A percentile compares a stretch with the other conserved stretches of the same genome.
These are phyloP conservation scores for Cubamyces lactineus DNA, from an alignment of 768 basidiomycete species.

Conservation along the genomic window DNA sequence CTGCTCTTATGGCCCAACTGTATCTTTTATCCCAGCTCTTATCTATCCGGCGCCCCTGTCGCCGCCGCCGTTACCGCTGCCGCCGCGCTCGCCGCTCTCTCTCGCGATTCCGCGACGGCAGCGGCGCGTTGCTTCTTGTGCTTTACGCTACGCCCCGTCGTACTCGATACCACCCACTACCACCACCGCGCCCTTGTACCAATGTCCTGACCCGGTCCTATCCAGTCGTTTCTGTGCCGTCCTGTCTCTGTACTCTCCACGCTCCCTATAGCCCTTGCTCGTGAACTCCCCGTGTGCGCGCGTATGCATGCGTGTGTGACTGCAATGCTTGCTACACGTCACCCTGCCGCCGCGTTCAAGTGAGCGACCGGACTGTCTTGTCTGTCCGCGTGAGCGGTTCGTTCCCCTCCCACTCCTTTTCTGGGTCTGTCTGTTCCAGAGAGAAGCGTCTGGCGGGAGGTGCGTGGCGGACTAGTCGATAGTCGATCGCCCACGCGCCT, in stretches of 20 bases:
- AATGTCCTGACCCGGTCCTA: constrained; percentile 6
- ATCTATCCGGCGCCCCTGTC: constrained; percentile 6
- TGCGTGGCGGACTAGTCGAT: constrained; percentile 7
- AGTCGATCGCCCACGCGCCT: not conserved
- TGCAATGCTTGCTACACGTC: too few relatives aligned
- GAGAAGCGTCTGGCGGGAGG: not conserved
- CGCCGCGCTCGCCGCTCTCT: constrained; percentile 1
- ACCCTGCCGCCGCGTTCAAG: too few relatives aligned
- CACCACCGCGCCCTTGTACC: constrained; percentile 8
- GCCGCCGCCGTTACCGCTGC: too few relatives aligned
- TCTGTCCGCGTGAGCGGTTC: not conserved
- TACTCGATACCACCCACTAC: constrained; percentile 13
- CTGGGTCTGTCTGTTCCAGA: not conserved
- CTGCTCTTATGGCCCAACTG: constrained; percentile 18
- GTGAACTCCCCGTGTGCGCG: not conserved
- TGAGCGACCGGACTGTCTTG: too few relatives aligned
- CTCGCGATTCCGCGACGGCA: not conserved
- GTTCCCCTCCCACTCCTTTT: not conserved
- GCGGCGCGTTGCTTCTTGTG: constrained; percentile 14
- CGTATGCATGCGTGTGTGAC: too few relatives aligned
- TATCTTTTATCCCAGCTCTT: constrained; percentile 16
- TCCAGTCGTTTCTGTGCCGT: constrained; percentile 14
- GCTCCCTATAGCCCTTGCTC: constrained; percentile 3
- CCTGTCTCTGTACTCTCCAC: constrained; percentile 10
- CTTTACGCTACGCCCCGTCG: constrained; percentile 18